These are phyloP conservation scores for Pyrenophora tritici-repentis DNA, from an alignment of 2,329 filamentous ascomycete species.

Conservation along the genomic window DNA sequence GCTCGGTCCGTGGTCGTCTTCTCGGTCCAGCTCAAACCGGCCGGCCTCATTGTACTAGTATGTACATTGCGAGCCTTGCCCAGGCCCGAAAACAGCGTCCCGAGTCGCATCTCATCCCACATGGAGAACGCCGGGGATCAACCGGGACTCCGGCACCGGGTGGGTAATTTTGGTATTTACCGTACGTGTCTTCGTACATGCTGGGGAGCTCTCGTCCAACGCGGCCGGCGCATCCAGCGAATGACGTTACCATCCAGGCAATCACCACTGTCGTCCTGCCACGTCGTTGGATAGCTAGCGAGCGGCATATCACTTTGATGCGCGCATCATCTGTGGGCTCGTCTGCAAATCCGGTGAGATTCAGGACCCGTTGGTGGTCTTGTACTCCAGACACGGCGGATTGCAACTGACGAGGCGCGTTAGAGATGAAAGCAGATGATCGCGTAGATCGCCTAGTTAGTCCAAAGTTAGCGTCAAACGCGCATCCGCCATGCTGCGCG, in stretches of 20 bases:
- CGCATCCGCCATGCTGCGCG: constrained; percentile 7
- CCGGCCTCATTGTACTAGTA: constrained; percentile 4
- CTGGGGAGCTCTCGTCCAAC: neutral
- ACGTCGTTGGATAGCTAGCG: constrained; percentile 17
- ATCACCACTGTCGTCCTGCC: constrained; percentile 9
- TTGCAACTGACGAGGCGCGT: constrained; percentile 1
- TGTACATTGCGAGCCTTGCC: neutral
- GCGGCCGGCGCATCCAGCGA: no score
- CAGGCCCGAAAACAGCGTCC: constrained; percentile 2
- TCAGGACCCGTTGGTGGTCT: constrained; percentile 4
- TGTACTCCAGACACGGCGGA: neutral
- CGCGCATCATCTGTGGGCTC: constrained; percentile 21
- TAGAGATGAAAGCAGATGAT: constrained; percentile 6
- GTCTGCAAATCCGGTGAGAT: neutral
- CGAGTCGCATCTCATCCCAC: neutral
- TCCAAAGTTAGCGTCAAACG: constrained; percentile 15
- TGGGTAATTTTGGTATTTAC: constrained; percentile 4
- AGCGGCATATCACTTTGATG: constrained; percentile 5
- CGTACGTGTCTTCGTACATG: neutral
- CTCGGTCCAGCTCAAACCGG: neutral
- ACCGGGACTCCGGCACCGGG: constrained; percentile 8
- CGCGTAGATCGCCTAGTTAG: constrained; percentile 17
- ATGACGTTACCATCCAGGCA: neutral
- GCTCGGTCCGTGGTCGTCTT: constrained; percentile 7
- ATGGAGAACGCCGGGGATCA: constrained; percentile 2